Evolutionary conservation across 192 early-diverging fungal genomes (phyloP).

Genomic region (Podila epicladia): DNA sequence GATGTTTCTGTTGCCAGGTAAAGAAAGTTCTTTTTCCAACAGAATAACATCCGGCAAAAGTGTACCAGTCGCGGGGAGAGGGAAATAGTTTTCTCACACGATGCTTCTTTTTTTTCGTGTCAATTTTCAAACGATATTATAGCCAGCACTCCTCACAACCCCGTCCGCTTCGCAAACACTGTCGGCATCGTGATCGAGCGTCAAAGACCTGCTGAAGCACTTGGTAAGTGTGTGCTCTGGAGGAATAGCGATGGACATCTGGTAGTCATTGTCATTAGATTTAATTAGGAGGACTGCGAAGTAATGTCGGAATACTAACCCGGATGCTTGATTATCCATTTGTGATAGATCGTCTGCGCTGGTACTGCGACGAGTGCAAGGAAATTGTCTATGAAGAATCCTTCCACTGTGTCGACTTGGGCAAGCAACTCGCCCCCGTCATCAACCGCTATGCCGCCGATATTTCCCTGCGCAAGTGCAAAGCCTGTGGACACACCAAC

Average conservation of each 20-base stretch:
- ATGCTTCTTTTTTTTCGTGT: neutral
- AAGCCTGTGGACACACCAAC: constrained; percentile 72
- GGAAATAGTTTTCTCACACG: neutral
- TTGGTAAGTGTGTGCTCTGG: constrained; percentile 57
- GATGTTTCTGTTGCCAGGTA: constrained; percentile 95
- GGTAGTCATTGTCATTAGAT: no score
- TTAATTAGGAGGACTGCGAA: no score
- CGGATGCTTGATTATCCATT: neutral
- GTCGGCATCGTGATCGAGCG: constrained; percentile 97
- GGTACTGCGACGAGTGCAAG: constrained; percentile 94
- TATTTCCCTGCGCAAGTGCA: constrained; percentile 80
- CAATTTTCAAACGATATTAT: neutral
- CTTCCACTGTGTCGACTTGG: constrained; percentile 92
- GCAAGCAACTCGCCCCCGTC: constrained; percentile 90
- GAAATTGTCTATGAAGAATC: constrained; percentile 87
- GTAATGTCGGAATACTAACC: neutral
- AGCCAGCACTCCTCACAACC: constrained; percentile 95
- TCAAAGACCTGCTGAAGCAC: constrained; percentile 75
- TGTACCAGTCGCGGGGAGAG: neutral
- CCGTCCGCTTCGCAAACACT: constrained; percentile 92
- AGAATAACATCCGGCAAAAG: neutral
- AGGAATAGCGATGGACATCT: no score
- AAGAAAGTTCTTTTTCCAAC: neutral
- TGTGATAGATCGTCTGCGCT: constrained; percentile 82
- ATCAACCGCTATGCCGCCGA: constrained; percentile 83